Evolutionary conservation across 2,329 filamentous ascomycete species (phyloP).

Genomic region (Colletotrichum sp.): DNA sequence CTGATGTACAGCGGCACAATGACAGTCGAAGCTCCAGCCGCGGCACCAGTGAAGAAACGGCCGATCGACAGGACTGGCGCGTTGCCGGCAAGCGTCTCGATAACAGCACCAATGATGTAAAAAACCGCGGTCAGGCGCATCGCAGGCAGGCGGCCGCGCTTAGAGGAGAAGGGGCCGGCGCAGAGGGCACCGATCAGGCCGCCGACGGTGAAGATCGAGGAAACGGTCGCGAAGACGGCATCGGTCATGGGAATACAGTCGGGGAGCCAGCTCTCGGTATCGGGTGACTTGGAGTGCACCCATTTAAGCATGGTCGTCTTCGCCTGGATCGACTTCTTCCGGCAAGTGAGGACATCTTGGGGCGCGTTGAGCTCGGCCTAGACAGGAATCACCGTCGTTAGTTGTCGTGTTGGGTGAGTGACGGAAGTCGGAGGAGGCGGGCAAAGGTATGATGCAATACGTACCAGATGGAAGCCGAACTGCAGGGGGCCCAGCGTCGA

Average conservation of each 20-base stretch:
- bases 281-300: conserved; percentile 29
- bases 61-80: conserved; percentile 75
- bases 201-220: conserved; percentile 89
- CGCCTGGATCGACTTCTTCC: conserved; percentile 52
- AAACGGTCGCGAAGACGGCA: conserved; percentile 82
- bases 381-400: neutral
- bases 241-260: conserved; percentile 90
- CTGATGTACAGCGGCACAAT: conserved; percentile 95
- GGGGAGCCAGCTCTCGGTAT: conserved; percentile 49
- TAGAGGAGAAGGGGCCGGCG: conserved; percentile 79
- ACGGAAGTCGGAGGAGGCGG: neutral
- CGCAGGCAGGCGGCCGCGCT: conserved; percentile 74
- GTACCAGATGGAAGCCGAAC: conserved; percentile 91
- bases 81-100: conserved; percentile 74
- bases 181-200: conserved; percentile 83
- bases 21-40: conserved; percentile 87
- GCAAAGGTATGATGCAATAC: conserved; percentile 25
- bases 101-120: conserved; percentile 75
- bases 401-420: neutral
- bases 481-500: conserved; percentile 88
- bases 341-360: conserved; percentile 90
- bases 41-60: conserved; percentile 80
- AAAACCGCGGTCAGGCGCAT: conserved; percentile 81
- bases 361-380: conserved; percentile 95
- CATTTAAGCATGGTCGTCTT: conserved; percentile 27